Percentiles rank a stretch among this genome's conserved stretches.
Evolutionary conservation across 768 basidiomycete species (phyloP).

Genomic region (Clitopilus hobsonii): DNA sequence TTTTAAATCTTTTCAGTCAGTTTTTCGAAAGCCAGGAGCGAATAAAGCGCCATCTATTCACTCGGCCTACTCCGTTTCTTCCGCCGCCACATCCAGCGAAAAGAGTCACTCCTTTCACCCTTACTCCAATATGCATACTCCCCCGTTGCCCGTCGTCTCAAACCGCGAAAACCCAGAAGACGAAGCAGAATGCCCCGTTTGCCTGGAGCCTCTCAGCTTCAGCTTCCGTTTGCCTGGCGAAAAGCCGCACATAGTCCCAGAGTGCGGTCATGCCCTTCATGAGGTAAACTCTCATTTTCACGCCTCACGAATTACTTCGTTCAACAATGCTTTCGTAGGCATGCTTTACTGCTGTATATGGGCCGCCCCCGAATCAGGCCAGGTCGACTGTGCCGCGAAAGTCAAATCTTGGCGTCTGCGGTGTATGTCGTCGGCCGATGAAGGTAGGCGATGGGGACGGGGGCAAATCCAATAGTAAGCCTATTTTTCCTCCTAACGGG

Average conservation of each 20-base stretch:
- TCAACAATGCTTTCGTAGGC: slow-evolving; percentile 46
- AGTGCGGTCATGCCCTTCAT: slow-evolving; percentile 97
- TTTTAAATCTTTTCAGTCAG: slow-evolving; percentile 44
- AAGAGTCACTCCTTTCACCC: slow-evolving; percentile 38
- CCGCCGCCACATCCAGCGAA: slow-evolving; percentile 36
- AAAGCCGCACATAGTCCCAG: slow-evolving; percentile 95
- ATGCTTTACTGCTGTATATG: slow-evolving; percentile 96
- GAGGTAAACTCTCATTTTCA: slow-evolving; percentile 43
- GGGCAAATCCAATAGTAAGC: slow-evolving; percentile 85
- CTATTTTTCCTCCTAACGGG: slow-evolving; percentile 4
- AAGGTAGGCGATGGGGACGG: slow-evolving; percentile 86
- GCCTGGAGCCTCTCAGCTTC: slow-evolving; percentile 91
- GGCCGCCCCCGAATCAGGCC: slow-evolving; percentile 65
- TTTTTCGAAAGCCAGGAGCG: slow-evolving; percentile 43
- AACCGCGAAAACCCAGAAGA: slow-evolving; percentile 59
- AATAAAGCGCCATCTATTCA: slow-evolving; percentile 38
- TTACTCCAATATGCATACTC: slow-evolving; percentile 56
- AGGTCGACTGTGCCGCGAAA: slow-evolving; percentile 56
- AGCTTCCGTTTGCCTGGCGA: slow-evolving; percentile 92
- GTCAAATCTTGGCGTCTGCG: slow-evolving; percentile 89
- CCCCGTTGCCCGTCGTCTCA: slow-evolving; percentile 72
- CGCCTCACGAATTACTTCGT: neutral
- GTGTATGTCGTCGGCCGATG: slow-evolving; percentile 96
- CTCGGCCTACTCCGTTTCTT: slow-evolving; percentile 43
- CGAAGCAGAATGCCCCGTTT: slow-evolving; percentile 93